phyloP scores from a whole-genome alignment of 2,329 filamentous ascomycete species.

The Metarhizium robertsii region DNA sequence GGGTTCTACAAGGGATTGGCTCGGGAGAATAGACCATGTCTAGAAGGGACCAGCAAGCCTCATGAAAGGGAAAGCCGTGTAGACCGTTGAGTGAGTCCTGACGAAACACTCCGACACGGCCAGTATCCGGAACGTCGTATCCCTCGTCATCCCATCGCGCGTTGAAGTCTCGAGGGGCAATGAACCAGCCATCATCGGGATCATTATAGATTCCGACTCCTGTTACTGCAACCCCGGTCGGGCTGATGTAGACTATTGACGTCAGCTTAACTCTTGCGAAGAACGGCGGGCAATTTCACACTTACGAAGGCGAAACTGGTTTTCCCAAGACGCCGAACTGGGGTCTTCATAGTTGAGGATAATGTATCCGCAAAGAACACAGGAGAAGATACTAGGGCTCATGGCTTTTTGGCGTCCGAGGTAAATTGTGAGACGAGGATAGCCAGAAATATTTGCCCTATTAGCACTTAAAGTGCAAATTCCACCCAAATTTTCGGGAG shows the following conservation, averaged over 20 bases:
- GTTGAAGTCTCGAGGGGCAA: background rate
- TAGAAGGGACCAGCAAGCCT: background rate
- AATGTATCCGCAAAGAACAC: background rate
- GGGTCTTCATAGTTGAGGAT: background rate
- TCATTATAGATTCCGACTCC: background rate
- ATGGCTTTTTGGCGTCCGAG: background rate
- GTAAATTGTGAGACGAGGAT: background rate
- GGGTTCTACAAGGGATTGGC: background rate
- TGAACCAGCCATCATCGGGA: background rate
- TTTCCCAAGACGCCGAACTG: background rate
- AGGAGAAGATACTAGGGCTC: background rate
- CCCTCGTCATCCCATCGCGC: background rate
- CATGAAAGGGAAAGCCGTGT: background rate
- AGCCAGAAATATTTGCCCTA: background rate
- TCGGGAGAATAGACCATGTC: background rate
- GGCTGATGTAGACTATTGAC: background rate
- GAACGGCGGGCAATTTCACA: background rate
- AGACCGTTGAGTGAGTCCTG: background rate
- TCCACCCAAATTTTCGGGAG: background rate
- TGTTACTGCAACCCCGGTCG: background rate
- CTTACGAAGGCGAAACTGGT: background rate
- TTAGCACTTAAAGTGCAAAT: background rate
- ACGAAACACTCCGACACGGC: background rate
- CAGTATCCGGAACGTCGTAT: background rate
- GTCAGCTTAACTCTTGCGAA: background rate